Conservation (phyloP, 768 basidiomycete species). For the Russula griseocarnosa region DNA sequence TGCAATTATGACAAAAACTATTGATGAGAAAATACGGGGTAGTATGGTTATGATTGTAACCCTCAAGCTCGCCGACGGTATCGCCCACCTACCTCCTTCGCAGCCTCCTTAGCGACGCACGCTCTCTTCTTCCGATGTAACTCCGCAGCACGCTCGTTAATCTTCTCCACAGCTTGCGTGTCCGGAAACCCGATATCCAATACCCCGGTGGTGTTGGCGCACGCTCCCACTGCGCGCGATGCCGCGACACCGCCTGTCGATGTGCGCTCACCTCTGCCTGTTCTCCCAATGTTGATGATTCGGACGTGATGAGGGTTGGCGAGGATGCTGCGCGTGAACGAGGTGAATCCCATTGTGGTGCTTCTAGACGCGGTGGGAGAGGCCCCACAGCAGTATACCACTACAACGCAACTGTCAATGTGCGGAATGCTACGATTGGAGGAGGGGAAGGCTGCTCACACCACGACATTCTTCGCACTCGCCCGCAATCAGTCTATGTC, state of each 20-base stretch:
- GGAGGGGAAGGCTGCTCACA: constrained; percentile 40
- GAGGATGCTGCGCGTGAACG: constrained; percentile 36
- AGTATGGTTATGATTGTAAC: neutral
- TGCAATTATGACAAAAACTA: neutral
- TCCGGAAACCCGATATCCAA: constrained; percentile 86
- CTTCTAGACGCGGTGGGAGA: constrained; percentile 58
- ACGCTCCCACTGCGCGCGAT: constrained; percentile 66
- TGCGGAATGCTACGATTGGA: neutral
- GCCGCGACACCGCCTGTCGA: constrained; percentile 66
- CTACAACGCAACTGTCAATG: constrained; percentile 38
- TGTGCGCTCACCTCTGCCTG: constrained; percentile 43
- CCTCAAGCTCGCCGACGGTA: constrained; percentile 14
- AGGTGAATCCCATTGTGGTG: constrained; percentile 74
- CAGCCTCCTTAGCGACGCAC: constrained; percentile 58
- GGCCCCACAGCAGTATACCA: constrained; percentile 78
- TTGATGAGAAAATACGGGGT: too few species aligned
- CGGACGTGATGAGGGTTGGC: constrained; percentile 3
- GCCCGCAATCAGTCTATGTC: constrained; percentile 63
- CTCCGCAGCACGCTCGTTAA: constrained; percentile 67
- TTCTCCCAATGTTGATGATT: neutral
- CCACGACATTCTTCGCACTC: constrained; percentile 83
- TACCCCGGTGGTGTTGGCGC: constrained; percentile 79
- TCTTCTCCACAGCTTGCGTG: constrained; percentile 74
- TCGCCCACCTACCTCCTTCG: constrained; percentile 30
- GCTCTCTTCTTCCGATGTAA: constrained; percentile 67